Evolutionary conservation across 106 monocot species (phyloP), one percentile per base, ranked within the genome.

Genomic region (Allium sativum): DNA sequence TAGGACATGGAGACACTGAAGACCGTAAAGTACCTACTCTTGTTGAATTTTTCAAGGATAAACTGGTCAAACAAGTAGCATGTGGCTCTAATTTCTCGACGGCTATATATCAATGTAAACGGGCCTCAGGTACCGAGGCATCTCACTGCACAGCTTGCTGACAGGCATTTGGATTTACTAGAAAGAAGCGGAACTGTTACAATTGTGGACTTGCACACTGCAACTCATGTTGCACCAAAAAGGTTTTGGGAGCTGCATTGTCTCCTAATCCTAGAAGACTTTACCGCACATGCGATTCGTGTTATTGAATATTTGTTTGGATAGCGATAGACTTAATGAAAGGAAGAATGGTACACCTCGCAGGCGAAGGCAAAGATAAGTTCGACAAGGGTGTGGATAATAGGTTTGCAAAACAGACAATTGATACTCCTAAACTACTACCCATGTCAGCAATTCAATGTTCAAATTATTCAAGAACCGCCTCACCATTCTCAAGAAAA

Each of bases 1-100:
- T 95, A 21, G 94, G 94, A 3, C 94, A 95, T 77, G 94, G 94
- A 59, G 94, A 95, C 45, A 41, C 76, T 63, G 90, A 89, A 73
- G 94, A 95, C 64, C 82, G 90, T 41, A 95, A 87, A 53, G 79
- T 69, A 55, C 94, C 94, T 18, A 79, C 73, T 20, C 75, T 95
- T 76, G 84, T 95, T 63, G 94, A 95, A 67, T 74, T 86, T 71
- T 74, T 95, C 52, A 95, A 90, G 77, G 94, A 95, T 48, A 73
- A 89, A 70, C 62, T 76, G 51, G 81, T 95, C 19, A 89, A 86
- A 75, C 81, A 59, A n/a, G 81, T 95, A 61, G 58, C 89, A 45
- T 95, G 94, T 75, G 94, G 94, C 10, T 83, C 89, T 43, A 86
- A 84, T 61, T 95, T 95, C 72, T 81, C 83, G 2, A 81, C 86